These are phyloP conservation scores for Physcomitrium patens DNA, from an alignment of 225 moss, liverwort and hornwort species.

Conservation along the genomic window DNA sequence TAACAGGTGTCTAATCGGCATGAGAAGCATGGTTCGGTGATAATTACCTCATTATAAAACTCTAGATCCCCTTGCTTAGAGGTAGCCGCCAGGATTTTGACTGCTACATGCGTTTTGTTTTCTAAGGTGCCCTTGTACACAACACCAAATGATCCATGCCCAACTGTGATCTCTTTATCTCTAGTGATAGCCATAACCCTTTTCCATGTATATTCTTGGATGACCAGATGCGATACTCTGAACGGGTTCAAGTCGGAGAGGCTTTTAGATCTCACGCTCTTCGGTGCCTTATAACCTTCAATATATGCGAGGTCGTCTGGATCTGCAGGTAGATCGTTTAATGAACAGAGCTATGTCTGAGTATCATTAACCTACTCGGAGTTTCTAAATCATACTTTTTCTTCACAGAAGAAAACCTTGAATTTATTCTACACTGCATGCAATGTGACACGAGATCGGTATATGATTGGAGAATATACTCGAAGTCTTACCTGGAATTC, in stretches of 20 bases:
- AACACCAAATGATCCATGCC: slow-evolving; percentile 45
- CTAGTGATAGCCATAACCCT: slow-evolving; percentile 19
- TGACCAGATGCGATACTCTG: neutral
- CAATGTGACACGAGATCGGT: neutral
- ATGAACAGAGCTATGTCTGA: neutral
- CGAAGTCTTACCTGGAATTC: slow-evolving; percentile 9
- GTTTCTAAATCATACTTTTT: neutral
- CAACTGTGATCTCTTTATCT: slow-evolving; percentile 16
- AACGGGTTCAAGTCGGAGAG: neutral
- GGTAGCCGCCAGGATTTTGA: slow-evolving; percentile 34
- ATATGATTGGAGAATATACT: neutral
- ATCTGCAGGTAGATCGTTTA: neutral
- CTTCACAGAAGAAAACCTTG: neutral
- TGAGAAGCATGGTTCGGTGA: neutral
- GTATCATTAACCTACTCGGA: neutral
- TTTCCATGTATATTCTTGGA: slow-evolving; percentile 25
- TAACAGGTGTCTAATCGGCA: neutral
- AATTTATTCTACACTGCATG: neutral
- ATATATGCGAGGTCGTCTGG: neutral
- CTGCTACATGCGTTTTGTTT: slow-evolving; percentile 33
- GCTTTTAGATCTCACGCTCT: neutral
- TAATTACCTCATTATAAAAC: slow-evolving; percentile 52
- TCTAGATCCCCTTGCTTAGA: slow-evolving; percentile 44
- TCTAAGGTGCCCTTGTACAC: slow-evolving; percentile 38
- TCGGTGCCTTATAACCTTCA: slow-evolving; percentile 3